phyloP scores from a whole-genome alignment of 1,284 basidiomycete genomes.

The Pulveroboletus sp. region DNA sequence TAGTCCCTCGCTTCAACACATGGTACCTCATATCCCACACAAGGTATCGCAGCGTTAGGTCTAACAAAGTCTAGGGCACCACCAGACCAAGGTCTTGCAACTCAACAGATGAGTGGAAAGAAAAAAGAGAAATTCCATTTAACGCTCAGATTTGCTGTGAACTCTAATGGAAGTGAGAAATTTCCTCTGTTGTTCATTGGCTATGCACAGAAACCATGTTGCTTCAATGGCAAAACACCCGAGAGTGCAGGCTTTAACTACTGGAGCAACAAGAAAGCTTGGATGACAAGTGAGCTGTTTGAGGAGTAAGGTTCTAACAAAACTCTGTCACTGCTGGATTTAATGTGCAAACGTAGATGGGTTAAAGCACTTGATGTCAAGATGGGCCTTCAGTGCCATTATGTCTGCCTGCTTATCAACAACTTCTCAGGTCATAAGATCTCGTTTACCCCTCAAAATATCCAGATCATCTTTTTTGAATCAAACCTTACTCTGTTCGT shows the following conservation, averaged over 20 bases:
- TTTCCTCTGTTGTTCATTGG: not conserved
- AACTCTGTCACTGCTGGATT: not conserved
- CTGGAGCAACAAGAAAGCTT: not conserved
- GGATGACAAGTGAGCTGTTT: slow-evolving; percentile 5
- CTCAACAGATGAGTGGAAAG: no score
- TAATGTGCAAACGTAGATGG: not conserved
- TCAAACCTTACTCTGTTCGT: slow-evolving; percentile 6
- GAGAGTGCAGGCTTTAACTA: not conserved
- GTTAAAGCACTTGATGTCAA: not conserved
- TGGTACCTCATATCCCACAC: no score
- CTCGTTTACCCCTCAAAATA: not conserved
- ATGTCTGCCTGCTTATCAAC: not conserved
- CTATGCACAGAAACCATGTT: not conserved
- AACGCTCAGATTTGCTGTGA: not conserved
- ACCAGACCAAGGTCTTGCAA: no score
- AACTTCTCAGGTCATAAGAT: slow-evolving; percentile 7
- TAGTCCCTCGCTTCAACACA: no score
- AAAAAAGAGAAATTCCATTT: not conserved
- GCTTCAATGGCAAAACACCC: not conserved
- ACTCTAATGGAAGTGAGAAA: not conserved
- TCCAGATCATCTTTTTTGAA: not conserved
- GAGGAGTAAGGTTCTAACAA: not conserved
- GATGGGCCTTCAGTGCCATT: not conserved
- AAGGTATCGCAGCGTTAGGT: no score
- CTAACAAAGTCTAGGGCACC: no score